Evolutionary conservation across 176 grass and related monocot species (phyloP).

Genomic region (Ananas comosus): DNA sequence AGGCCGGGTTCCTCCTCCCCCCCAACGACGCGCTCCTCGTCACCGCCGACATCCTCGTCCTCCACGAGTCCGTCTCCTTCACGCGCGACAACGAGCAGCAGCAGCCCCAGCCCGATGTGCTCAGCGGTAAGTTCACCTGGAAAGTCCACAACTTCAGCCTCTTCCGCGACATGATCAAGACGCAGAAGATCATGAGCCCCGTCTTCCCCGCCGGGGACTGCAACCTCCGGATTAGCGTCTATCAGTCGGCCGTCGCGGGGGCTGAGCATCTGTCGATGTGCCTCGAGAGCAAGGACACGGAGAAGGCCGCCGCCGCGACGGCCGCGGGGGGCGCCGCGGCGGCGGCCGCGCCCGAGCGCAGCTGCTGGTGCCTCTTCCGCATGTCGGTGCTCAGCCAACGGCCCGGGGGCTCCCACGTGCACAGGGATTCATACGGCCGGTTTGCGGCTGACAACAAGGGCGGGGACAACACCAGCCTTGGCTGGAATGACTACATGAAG

Average conservation of each 20-base stretch:
- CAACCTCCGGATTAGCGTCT: slow-evolving; percentile 77
- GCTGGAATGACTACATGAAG: slow-evolving; percentile 86
- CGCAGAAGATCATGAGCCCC: slow-evolving; percentile 90
- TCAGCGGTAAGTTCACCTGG: slow-evolving; percentile 76
- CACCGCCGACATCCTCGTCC: slow-evolving; percentile 61
- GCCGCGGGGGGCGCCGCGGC: slow-evolving; percentile 13
- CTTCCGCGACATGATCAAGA: slow-evolving; percentile 81
- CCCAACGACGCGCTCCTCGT: slow-evolving; percentile 62
- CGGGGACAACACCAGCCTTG: slow-evolving; percentile 67
- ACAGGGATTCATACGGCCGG: slow-evolving; percentile 75
- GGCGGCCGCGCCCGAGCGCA: slow-evolving; percentile 43
- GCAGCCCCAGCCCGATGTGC: slow-evolving; percentile 8
- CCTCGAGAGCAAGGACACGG: slow-evolving; percentile 81
- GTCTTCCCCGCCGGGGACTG: slow-evolving; percentile 59
- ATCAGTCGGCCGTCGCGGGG: slow-evolving; percentile 61
- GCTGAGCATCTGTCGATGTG: slow-evolving; percentile 79
- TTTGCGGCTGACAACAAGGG: slow-evolving; percentile 44
- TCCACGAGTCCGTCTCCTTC: slow-evolving; percentile 57
- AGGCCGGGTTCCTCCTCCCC: slow-evolving; percentile 30
- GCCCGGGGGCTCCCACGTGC: slow-evolving; percentile 54
- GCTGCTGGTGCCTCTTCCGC: slow-evolving; percentile 92
- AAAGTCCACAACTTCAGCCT: slow-evolving; percentile 70
- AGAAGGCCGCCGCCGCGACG: slow-evolving; percentile 18
- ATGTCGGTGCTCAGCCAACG: slow-evolving; percentile 72
- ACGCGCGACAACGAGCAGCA: slow-evolving; percentile 26